Conservation (phyloP, 23 red algal species). For the Gracilaria gracilis region DNA sequence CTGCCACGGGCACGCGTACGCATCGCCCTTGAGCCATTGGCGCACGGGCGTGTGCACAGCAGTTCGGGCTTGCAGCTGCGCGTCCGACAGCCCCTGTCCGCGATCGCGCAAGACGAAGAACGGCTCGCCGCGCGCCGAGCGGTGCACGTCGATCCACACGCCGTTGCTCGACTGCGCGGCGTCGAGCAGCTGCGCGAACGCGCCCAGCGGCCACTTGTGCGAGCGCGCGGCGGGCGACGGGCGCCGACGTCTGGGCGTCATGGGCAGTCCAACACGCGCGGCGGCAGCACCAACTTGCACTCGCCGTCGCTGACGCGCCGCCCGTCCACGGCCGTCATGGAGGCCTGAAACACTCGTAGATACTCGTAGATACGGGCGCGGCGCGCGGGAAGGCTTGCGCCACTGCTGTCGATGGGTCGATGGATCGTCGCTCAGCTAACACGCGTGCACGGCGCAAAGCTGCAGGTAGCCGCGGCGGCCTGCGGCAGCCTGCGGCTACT, state of each 20-base stretch:
- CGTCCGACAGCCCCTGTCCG: conserved; percentile 10
- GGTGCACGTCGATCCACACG: conserved; percentile 7
- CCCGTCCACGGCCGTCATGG: no score
- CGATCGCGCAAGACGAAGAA: conserved; percentile 24
- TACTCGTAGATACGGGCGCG: no score
- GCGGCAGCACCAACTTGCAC: no score
- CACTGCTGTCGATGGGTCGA: no score
- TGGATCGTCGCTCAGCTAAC: no score
- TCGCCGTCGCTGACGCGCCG: no score
- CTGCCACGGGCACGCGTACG: conserved; percentile 33
- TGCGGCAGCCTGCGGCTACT: no score
- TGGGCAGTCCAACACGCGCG: no score
- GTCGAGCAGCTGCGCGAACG: conserved; percentile 32
- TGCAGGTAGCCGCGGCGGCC: not conserved
- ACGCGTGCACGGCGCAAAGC: no score
- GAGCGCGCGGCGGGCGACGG: not conserved
- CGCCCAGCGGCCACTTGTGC: conserved; percentile 42
- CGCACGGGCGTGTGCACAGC: not conserved
- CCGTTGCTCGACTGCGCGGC: not conserved
- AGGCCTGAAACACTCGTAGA: no score
- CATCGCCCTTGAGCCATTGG: not conserved
- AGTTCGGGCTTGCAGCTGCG: not conserved
- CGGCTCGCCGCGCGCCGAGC: not conserved
- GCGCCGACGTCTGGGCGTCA: not conserved
- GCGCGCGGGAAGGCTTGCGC: not conserved